Evolutionary conservation across 768 basidiomycete species (phyloP).

Genomic region (Tricholoma sp.): DNA sequence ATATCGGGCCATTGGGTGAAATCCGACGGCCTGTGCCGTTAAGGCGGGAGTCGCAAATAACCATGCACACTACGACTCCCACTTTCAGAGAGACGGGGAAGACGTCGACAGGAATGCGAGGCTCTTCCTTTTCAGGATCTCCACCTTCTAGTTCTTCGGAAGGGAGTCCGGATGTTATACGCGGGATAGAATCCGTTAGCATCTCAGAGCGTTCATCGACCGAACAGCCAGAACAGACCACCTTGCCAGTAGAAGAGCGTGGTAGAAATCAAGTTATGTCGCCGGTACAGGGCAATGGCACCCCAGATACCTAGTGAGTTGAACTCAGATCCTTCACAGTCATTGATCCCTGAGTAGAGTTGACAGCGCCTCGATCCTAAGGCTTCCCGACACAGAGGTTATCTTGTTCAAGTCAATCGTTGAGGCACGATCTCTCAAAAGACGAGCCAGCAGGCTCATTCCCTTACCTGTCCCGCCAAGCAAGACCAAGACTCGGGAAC

Average conservation of each 20-base stretch:
- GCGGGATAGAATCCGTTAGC: conserved; percentile 26
- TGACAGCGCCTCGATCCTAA: conserved; percentile 31
- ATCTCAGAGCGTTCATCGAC: conserved; percentile 1
- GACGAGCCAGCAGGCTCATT: conserved; percentile 54
- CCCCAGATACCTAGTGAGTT: conserved; percentile 42
- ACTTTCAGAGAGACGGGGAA: conserved; percentile 16
- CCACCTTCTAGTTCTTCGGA: conserved; percentile 44
- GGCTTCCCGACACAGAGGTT: conserved; percentile 35
- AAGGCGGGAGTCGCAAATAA: conserved; percentile 4
- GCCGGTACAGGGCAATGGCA: conserved; percentile 47
- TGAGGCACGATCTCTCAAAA: conserved; percentile 47
- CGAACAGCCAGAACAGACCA: neutral
- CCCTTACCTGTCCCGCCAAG: conserved; percentile 43
- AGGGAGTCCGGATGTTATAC: conserved; percentile 29
- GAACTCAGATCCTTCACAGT: neutral
- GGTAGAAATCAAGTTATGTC: conserved; percentile 52
- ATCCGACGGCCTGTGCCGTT: conserved; percentile 5
- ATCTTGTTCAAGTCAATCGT: conserved; percentile 50
- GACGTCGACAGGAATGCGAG: conserved; percentile 11
- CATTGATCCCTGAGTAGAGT: neutral
- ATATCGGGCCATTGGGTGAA: conserved; percentile 43
- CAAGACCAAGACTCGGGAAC: conserved; percentile 47
- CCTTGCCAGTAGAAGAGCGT: conserved; percentile 28
- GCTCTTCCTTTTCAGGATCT: conserved; percentile 18
- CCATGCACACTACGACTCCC: neutral